These are phyloP conservation scores for Haematococcus lacustris DNA, from an alignment of 139 green algal species.

Conservation along the genomic window DNA sequence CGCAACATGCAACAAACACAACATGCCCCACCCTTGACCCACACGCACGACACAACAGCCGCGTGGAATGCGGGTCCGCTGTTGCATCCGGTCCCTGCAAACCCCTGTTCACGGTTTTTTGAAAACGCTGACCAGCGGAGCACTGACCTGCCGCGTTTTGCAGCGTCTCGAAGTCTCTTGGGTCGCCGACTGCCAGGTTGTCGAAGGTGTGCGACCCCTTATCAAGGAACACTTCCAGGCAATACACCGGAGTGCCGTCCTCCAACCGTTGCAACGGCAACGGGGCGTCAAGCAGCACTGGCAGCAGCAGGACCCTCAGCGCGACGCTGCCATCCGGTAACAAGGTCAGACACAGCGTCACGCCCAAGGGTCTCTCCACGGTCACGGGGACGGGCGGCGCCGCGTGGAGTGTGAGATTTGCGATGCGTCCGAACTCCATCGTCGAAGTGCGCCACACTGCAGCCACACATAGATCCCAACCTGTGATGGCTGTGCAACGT, in stretches of 20 bases:
- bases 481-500: too few relatives aligned
- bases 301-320: background rate
- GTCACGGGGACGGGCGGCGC: background rate
- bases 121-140: too few relatives aligned
- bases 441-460: slow-evolving; percentile 3
- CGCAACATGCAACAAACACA: too few relatives aligned
- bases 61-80: too few relatives aligned
- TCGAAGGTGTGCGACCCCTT: too few relatives aligned
- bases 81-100: too few relatives aligned
- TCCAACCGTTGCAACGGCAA: background rate
- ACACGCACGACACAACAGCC: too few relatives aligned
- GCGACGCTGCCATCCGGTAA: background rate
- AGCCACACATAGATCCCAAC: background rate
- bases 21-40: too few relatives aligned
- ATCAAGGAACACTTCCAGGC: background rate
- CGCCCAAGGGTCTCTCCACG: background rate
- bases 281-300: background rate
- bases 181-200: too few relatives aligned
- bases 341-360: background rate
- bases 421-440: slow-evolving; percentile 3
- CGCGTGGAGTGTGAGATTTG: background rate
- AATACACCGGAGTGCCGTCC: background rate
- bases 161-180: too few relatives aligned
- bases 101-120: too few relatives aligned
- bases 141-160: too few relatives aligned